A percentile compares a stretch with the other conserved stretches of the same genome.
These are phyloP conservation scores for Irineochytrium annulatum DNA, from an alignment of 192 early-diverging fungal genomes.

Conservation along the genomic window DNA sequence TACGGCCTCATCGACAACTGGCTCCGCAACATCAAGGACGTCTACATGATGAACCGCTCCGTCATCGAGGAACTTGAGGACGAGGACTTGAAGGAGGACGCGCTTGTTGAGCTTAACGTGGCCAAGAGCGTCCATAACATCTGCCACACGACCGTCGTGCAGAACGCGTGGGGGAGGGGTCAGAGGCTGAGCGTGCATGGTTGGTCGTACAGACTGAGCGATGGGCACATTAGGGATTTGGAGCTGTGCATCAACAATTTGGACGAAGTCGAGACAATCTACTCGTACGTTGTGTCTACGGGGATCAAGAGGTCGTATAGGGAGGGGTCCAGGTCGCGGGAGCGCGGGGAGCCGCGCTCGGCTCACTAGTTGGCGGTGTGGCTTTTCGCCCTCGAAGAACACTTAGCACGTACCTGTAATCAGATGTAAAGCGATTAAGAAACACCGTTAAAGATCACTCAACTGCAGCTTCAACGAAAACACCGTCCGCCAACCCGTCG, in stretches of 20 bases:
- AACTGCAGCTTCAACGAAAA: too few relatives aligned
- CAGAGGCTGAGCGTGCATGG: slow-evolving; percentile 61
- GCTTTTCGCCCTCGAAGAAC: too few relatives aligned
- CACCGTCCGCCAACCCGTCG: too few relatives aligned
- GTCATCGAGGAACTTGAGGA: slow-evolving; percentile 3
- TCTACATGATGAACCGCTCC: slow-evolving; percentile 18
- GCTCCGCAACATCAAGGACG: slow-evolving; percentile 35
- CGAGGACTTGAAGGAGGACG: slow-evolving; percentile 12
- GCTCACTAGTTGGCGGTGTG: too few relatives aligned
- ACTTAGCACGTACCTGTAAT: too few relatives aligned
- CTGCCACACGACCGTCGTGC: slow-evolving; percentile 75
- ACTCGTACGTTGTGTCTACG: slow-evolving; percentile 10
- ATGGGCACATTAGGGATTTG: slow-evolving; percentile 25
- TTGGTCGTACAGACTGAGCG: slow-evolving; percentile 41
- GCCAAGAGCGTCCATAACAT: slow-evolving; percentile 70
- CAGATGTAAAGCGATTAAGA: too few relatives aligned
- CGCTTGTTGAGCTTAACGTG: slow-evolving; percentile 68
- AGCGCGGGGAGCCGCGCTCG: too few relatives aligned
- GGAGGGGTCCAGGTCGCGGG: too few relatives aligned
- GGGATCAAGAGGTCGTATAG: slow-evolving; percentile 10
- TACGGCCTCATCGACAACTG: slow-evolving; percentile 37
- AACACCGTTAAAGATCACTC: too few relatives aligned
- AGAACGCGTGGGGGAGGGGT: slow-evolving; percentile 79
- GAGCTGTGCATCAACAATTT: slow-evolving; percentile 18
- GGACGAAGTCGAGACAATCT: slow-evolving; percentile 14